These are phyloP conservation scores for Pseudonectria foliicola DNA, from an alignment of 2,329 filamentous ascomycete species.

Conservation along the genomic window DNA sequence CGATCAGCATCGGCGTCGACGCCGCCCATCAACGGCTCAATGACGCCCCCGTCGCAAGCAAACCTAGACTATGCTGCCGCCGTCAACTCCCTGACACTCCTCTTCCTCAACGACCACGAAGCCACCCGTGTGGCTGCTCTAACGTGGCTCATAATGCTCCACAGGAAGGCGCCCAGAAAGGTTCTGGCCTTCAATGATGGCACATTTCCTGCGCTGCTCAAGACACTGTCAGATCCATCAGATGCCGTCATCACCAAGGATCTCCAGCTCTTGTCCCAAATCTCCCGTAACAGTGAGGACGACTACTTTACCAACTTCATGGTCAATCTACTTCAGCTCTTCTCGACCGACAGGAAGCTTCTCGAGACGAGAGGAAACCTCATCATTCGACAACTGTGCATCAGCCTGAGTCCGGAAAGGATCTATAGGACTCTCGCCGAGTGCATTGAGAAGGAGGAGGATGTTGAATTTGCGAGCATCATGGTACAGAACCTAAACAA, in stretches of 20 bases:
- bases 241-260: conserved; percentile 95
- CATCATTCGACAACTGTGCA: conserved; percentile 90
- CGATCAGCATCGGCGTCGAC: conserved; percentile 40
- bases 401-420: conserved; percentile 85
- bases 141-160: conserved; percentile 96
- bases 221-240: conserved; percentile 90
- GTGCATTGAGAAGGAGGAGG: conserved; percentile 95
- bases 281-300: conserved; percentile 93
- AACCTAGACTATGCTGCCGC: conserved; percentile 95
- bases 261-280: conserved; percentile 86
- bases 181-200: conserved; percentile 94
- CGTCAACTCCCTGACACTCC: conserved; percentile 83
- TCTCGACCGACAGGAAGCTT: conserved; percentile 86
- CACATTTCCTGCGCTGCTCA: conserved; percentile 90
- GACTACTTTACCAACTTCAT: conserved; percentile 98
- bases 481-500: conserved; percentile 99
- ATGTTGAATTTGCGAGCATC: conserved; percentile 96
- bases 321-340: conserved; percentile 91
- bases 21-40: conserved; percentile 36
- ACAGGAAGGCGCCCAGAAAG: conserved; percentile 88
- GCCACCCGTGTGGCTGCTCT: conserved; percentile 88
- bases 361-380: conserved; percentile 90
- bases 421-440: conserved; percentile 95
- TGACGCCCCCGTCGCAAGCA: conserved; percentile 39
- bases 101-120: conserved; percentile 96